Percentiles rank a stretch among this genome's conserved stretches.
These are phyloP conservation scores for Ceratobasidium sp. DNA, from an alignment of 1,284 basidiomycete species.

Conservation along the genomic window DNA sequence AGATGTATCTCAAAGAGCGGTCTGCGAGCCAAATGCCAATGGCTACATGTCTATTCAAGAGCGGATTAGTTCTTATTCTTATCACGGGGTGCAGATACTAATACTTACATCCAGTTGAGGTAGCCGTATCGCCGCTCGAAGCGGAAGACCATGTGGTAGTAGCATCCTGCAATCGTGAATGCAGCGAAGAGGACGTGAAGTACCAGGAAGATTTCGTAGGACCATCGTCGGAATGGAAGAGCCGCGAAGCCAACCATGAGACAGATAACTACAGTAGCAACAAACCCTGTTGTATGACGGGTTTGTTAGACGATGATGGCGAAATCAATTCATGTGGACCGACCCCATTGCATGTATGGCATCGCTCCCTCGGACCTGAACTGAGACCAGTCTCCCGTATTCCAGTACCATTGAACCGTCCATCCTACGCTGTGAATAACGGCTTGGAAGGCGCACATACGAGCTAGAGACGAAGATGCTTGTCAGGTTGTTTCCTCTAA, in stretches of 20 bases:
- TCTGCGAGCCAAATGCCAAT: conserved; percentile 38
- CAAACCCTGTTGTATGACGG: conserved; percentile 1
- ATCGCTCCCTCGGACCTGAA: conserved; percentile 16
- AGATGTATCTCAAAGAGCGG: conserved; percentile 13
- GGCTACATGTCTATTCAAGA: conserved; percentile 18
- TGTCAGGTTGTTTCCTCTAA: background rate
- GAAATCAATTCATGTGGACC: background rate
- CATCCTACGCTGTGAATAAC: conserved; percentile 27
- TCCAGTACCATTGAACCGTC: conserved; percentile 39
- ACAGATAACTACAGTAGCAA: conserved; percentile 20
- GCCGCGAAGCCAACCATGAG: conserved; percentile 32
- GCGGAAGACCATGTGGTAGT: conserved; percentile 34
- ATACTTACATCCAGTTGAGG: conserved; percentile 36
- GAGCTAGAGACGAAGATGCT: background rate
- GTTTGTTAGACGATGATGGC: too few species aligned
- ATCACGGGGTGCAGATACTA: background rate
- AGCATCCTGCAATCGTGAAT: conserved; percentile 24
- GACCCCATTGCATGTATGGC: conserved; percentile 41
- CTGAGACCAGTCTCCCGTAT: background rate
- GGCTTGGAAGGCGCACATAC: conserved; percentile 32
- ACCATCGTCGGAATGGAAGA: conserved; percentile 23
- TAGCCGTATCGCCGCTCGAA: conserved; percentile 31
- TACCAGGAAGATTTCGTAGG: conserved; percentile 34
- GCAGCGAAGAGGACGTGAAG: conserved; percentile 18
- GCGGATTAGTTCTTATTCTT: background rate